Percentiles rank a stretch among this genome's conserved stretches.
phyloP scores from a whole-genome alignment of 2,329 filamentous ascomycete genomes.

The Pseudopithomyces maydicus region DNA sequence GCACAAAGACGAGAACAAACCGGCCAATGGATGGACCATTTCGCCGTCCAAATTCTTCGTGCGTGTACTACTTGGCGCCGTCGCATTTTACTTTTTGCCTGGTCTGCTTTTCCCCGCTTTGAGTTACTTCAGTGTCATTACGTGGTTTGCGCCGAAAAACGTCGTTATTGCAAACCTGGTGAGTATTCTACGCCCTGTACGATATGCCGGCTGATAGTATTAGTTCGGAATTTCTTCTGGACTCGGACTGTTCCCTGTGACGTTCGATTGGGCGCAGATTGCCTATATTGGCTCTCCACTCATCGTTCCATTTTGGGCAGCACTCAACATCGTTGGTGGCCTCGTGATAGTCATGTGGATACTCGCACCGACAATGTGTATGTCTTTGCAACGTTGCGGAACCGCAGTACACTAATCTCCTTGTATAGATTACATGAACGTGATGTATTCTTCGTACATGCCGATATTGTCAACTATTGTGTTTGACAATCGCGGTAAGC shows the following conservation, averaged over 20 bases:
- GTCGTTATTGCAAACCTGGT: conserved; percentile 82
- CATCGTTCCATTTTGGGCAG: conserved; percentile 84
- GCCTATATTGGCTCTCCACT: conserved; percentile 85
- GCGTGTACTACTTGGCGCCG: conserved; percentile 71
- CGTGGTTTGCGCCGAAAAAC: conserved; percentile 85
- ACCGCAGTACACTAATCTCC: not conserved
- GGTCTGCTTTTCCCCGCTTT: conserved; percentile 81
- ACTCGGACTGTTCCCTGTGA: conserved; percentile 80
- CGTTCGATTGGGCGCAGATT: conserved; percentile 91
- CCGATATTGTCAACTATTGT: conserved; percentile 84
- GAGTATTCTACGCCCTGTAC: conserved; percentile 19
- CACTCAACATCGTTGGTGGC: conserved; percentile 81
- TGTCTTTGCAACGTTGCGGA: conserved; percentile 15
- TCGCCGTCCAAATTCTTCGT: conserved; percentile 86
- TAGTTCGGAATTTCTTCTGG: conserved; percentile 82
- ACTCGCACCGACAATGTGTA: conserved; percentile 73
- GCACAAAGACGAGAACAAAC: conserved; percentile 82
- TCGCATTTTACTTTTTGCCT: conserved; percentile 83
- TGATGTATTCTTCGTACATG: conserved; percentile 82
- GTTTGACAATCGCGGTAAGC: conserved; percentile 80
- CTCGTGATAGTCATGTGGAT: conserved; percentile 86
- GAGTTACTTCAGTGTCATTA: conserved; percentile 87
- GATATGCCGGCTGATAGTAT: conserved; percentile 9
- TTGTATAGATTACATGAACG: conserved; percentile 69
- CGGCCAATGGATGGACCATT: conserved; percentile 81